Percentiles rank a stretch among this genome's conserved stretches.
Conservation (phyloP, 2,329 filamentous ascomycete genomes). For the Chaetomium sp. region DNA sequence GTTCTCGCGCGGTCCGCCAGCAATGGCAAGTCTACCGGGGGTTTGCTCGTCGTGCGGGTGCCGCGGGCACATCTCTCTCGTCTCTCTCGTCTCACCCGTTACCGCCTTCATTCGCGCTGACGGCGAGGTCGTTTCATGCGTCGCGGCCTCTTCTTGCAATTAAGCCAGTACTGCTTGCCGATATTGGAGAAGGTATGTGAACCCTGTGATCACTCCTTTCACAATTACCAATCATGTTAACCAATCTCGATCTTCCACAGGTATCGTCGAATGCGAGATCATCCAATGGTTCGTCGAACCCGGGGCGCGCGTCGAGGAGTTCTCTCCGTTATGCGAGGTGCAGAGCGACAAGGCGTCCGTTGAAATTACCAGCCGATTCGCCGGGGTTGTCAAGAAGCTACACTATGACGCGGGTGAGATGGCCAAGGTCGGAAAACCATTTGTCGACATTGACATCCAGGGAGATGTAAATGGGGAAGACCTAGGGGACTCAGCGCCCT, state of each 20-base stretch:
- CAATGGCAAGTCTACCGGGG: constrained; percentile 43
- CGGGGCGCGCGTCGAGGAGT: constrained; percentile 91
- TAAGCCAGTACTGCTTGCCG: constrained; percentile 75
- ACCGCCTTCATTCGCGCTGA: background rate
- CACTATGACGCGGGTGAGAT: constrained; percentile 95
- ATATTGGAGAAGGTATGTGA: constrained; percentile 72
- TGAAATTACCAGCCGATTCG: constrained; percentile 92
- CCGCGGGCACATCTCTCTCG: constrained; percentile 19
- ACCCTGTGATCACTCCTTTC: background rate
- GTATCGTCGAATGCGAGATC: constrained; percentile 96
- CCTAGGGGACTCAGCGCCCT: constrained; percentile 34
- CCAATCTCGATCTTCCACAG: constrained; percentile 39
- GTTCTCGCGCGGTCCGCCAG: constrained; percentile 43
- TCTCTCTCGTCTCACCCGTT: background rate
- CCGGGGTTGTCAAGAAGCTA: constrained; percentile 91
- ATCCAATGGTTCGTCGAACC: constrained; percentile 99
- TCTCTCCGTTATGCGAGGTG: constrained; percentile 95
- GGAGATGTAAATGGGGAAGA: constrained; percentile 64
- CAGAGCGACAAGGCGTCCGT: constrained; percentile 92
- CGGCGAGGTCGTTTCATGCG: constrained; percentile 42
- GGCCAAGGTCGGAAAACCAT: constrained; percentile 87
- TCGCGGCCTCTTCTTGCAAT: constrained; percentile 48
- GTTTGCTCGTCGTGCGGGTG: constrained; percentile 26
- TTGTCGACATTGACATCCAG: constrained; percentile 91
- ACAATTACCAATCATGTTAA: constrained; percentile 6